Conservation (phyloP, 768 basidiomycete genomes). For the Favolaschia claudopus region DNA sequence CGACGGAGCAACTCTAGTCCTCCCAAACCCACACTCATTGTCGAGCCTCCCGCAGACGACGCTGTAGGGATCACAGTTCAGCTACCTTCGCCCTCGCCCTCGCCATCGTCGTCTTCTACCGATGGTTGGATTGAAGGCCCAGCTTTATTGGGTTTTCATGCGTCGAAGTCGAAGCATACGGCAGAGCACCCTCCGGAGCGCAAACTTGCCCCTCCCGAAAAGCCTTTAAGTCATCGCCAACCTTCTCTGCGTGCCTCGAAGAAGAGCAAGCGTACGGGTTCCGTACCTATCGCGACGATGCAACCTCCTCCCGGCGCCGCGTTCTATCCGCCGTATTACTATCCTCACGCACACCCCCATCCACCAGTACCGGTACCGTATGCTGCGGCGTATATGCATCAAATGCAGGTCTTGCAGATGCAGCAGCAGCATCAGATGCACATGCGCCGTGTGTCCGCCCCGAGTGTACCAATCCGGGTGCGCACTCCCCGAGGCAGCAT, state of each 20-base stretch:
- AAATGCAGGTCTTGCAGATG: conserved; percentile 22
- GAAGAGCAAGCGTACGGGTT: conserved; percentile 11
- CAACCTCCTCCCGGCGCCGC: not conserved
- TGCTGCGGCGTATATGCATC: conserved; percentile 23
- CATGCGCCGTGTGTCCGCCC: conserved; percentile 23
- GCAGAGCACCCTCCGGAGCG: not conserved
- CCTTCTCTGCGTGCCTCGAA: conserved; percentile 6
- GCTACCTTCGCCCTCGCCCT: conserved; percentile 35
- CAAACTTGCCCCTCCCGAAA: conserved; percentile 1
- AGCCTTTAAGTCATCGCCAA: not conserved
- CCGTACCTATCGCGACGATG: not conserved
- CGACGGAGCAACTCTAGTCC: conserved; percentile 49
- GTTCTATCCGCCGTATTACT: conserved; percentile 19
- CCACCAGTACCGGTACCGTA: conserved; percentile 7
- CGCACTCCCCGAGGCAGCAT: conserved; percentile 15
- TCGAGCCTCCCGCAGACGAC: conserved; percentile 20
- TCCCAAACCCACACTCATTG: conserved; percentile 31
- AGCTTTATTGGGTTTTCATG: conserved; percentile 9
- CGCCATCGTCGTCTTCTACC: conserved; percentile 34
- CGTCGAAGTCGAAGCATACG: not conserved
- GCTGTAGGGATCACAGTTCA: conserved; percentile 11
- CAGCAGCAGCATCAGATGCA: conserved; percentile 24
- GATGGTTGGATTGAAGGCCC: conserved; percentile 52
- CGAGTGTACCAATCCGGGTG: not conserved
- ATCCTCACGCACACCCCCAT: conserved; percentile 13